Evolutionary conservation across 1,139 yeast genomes (phyloP), one percentile per base, ranked within the genome.

Genomic region (Protomyces inundatus): DNA sequence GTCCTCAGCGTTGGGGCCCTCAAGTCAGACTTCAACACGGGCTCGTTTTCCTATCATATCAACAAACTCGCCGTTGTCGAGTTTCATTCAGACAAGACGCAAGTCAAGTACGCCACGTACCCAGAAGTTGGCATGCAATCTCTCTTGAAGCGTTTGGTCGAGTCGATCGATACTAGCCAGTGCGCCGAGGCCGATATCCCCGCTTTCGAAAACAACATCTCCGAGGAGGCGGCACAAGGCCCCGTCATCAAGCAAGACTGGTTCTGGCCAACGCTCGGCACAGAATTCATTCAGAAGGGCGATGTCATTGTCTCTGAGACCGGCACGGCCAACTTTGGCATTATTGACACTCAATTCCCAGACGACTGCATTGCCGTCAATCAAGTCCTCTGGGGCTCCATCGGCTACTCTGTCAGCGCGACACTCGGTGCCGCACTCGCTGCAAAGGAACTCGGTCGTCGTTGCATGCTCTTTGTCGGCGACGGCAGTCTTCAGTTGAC

Each of bases 401-500:
- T 90, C 70, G 97, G 97, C 3, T 87, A 82, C 76, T 90, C 96
- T 0, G 77, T 90, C 35, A 96, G 96, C 0, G 90, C 95, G 2
- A 81, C 93, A 0, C 79, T 90, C 55, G 97, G 97, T 42, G 87
- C 84, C 6, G 84, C 88, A 12, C 74, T 87, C 64, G 96, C 93
- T 0, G 78, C 82, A 70, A 79, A 80, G 64, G 95, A 89, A 71
- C 67, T 77, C 64, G 78, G 63, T 14, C 82, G 86, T 55, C 81
- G 95, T 68, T 80, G 88, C 32, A 76, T 88, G 16, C 77, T 90
- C 7, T 77, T 88, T 35, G 90, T 87, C 77, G 97, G 97, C 58
- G 97, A 90, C 72, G 97, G 97, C 1, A 85, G 95, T 6, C 90
- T 96, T 1, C 95, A 88, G 76, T 87, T 90, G 95, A 88, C 96